Conservation (phyloP, 208 protist species). For the Porcisia hertigi region DNA sequence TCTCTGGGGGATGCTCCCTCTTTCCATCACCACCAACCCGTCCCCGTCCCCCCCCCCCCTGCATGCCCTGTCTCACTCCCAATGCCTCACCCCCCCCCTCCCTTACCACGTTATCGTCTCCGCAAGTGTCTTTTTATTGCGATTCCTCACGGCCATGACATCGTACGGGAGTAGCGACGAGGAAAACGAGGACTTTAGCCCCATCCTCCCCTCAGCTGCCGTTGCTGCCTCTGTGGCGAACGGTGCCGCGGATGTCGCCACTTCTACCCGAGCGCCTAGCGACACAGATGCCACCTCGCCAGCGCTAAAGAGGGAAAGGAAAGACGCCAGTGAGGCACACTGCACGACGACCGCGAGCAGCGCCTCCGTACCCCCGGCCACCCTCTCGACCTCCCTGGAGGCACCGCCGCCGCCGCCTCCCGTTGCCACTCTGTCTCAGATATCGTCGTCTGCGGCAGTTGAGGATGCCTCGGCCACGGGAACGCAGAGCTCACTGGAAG, state of each 20-base stretch:
- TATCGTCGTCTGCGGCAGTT: neutral
- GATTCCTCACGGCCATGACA: neutral
- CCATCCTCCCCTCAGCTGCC: constrained; percentile 37
- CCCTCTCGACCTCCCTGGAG: neutral
- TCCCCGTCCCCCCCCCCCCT: neutral
- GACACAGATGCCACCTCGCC: constrained; percentile 1
- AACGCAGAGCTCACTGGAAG: neutral
- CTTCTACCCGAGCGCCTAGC: neutral
- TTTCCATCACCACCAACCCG: no score
- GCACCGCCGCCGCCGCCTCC: neutral
- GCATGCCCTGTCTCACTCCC: neutral
- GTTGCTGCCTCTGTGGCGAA: constrained; percentile 2
- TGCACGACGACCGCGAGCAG: neutral
- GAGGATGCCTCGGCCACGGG: neutral
- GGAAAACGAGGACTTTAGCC: constrained; percentile 67
- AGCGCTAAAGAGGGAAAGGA: constrained; percentile 2
- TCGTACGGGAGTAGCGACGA: constrained; percentile 21
- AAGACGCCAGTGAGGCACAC: neutral
- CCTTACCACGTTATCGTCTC: neutral
- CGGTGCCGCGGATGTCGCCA: neutral
- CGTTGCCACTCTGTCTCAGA: neutral
- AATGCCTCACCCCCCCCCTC: no score
- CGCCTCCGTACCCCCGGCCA: neutral
- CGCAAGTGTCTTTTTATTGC: neutral
- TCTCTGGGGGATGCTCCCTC: no score